phyloP scores from a whole-genome alignment of 176 grass and related monocot genomes.

The Zizania latifolia region DNA sequence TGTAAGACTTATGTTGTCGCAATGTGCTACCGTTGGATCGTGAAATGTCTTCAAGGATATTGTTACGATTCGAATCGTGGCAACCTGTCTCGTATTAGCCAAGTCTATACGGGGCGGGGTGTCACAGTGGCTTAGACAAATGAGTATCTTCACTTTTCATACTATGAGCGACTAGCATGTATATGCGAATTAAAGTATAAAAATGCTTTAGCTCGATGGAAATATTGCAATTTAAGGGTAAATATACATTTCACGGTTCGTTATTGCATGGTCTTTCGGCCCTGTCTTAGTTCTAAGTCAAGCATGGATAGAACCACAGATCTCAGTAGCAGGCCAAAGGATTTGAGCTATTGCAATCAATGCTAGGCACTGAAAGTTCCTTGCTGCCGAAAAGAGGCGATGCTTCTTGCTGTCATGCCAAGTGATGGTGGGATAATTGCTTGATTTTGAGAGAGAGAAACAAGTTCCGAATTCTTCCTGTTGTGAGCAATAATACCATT shows the following conservation, averaged over 20 bases:
- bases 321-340: not conserved
- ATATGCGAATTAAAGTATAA: constrained; percentile 20
- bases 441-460: no score
- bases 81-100: no score
- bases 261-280: not conserved
- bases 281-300: not conserved
- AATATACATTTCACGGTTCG: not conserved
- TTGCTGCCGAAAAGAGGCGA: not conserved
- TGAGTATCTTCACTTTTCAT: constrained; percentile 1
- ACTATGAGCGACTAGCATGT: constrained; percentile 1
- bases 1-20: no score
- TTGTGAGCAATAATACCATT: no score
- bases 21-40: no score
- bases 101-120: no score
- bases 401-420: no score
- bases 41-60: no score
- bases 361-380: not conserved
- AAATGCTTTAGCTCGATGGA: constrained; percentile 17
- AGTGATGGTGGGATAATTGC: no score
- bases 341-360: not conserved
- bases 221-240: not conserved
- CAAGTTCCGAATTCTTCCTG: no score
- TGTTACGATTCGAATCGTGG: no score
- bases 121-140: constrained; percentile 22
- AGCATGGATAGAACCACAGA: not conserved